These are phyloP conservation scores for Ceratobasidium sp. DNA, from an alignment of 1,284 basidiomycete species.

Conservation along the genomic window DNA sequence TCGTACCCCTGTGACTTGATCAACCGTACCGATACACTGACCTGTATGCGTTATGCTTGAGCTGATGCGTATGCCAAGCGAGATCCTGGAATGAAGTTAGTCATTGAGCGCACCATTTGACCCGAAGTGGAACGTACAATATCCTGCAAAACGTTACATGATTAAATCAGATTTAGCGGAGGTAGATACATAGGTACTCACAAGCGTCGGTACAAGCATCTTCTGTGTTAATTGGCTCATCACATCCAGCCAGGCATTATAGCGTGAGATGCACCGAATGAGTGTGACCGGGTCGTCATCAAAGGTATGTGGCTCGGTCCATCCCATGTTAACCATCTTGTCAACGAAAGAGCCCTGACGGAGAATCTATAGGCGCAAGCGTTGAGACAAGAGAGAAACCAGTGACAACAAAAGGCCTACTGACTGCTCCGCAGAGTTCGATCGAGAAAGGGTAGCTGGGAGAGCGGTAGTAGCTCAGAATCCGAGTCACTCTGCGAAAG, in stretches of 20 bases:
- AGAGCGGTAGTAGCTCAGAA: slow-evolving; percentile 43
- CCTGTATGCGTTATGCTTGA: slow-evolving; percentile 54
- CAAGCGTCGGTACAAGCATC: slow-evolving; percentile 49
- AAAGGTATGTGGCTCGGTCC: slow-evolving; percentile 58
- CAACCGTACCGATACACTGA: not conserved
- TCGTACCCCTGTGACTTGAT: not conserved
- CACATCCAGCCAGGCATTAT: slow-evolving; percentile 60
- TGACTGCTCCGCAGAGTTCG: slow-evolving; percentile 49
- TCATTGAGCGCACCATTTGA: not conserved
- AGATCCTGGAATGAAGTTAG: slow-evolving; percentile 52
- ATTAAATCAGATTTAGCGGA: not conserved
- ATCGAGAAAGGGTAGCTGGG: slow-evolving; percentile 44
- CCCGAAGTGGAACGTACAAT: slow-evolving; percentile 23
- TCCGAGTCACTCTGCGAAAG: slow-evolving; percentile 25
- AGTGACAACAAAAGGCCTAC: not conserved
- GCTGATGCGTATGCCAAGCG: slow-evolving; percentile 63
- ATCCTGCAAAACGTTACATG: slow-evolving; percentile 25
- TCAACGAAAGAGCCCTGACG: slow-evolving; percentile 66
- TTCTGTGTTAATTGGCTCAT: slow-evolving; percentile 53
- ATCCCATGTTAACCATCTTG: slow-evolving; percentile 61
- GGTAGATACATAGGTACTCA: slow-evolving; percentile 38
- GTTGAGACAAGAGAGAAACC: not conserved
- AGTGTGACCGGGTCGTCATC: slow-evolving; percentile 41
- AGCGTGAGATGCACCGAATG: slow-evolving; percentile 50
- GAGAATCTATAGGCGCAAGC: slow-evolving; percentile 49